Conservation (phyloP, 169 alveolate species). For the Plasmodium knowlesi region DNA sequence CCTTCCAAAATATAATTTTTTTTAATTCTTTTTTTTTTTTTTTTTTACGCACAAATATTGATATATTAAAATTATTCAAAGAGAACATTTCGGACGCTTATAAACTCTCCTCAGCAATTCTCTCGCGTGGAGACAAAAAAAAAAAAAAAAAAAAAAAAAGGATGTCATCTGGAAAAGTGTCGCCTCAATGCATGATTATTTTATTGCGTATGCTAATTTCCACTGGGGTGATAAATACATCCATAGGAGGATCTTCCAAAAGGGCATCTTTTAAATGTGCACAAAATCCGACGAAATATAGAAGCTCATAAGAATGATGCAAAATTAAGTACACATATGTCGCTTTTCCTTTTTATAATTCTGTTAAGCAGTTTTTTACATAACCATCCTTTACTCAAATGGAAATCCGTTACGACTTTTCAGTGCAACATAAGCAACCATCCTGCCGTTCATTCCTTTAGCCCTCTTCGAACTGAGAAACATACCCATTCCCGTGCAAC, state of each 20-base stretch:
- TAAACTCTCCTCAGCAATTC: background rate
- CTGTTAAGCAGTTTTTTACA: background rate
- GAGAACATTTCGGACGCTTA: background rate
- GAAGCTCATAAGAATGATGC: background rate
- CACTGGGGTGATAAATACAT: background rate
- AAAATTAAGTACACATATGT: background rate
- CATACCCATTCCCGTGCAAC: background rate
- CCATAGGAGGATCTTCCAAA: background rate
- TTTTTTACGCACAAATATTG: background rate
- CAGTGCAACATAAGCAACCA: background rate
- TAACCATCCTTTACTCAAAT: background rate
- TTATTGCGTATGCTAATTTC: background rate
- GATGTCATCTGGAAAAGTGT: background rate
- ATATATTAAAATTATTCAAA: background rate
- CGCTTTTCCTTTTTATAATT: background rate
- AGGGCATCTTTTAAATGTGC: background rate
- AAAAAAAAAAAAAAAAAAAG: background rate
- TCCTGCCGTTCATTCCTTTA: background rate
- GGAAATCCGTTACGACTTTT: background rate
- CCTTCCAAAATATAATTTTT: background rate
- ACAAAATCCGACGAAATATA: background rate
- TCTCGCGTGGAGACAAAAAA: conserved; percentile 5
- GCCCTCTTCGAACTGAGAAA: background rate
- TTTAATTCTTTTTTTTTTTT: background rate
- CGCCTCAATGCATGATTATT: background rate